phyloP scores from a whole-genome alignment of 2,329 filamentous ascomycete genomes.

The Ascosphaera acerosa region DNA sequence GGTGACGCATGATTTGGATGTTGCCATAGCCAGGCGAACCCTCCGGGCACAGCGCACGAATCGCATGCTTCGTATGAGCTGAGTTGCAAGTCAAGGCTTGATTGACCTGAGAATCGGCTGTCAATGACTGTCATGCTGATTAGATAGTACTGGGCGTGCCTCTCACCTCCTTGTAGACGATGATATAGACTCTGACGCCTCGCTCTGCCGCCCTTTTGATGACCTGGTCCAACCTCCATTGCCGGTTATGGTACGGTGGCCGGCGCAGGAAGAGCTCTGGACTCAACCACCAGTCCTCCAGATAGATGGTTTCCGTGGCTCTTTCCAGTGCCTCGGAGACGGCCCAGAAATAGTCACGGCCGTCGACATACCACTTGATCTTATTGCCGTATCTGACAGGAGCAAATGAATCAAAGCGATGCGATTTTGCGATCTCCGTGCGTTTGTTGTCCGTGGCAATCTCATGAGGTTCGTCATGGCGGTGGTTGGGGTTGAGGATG shows the following conservation, averaged over 20 bases:
- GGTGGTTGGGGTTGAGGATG: slow-evolving; percentile 61
- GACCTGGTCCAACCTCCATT: slow-evolving; percentile 67
- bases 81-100: slow-evolving; percentile 59
- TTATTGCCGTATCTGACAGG: slow-evolving; percentile 65
- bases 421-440: slow-evolving; percentile 44
- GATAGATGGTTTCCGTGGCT: slow-evolving; percentile 84
- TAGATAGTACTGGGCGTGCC: slow-evolving; percentile 78
- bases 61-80: slow-evolving; percentile 67
- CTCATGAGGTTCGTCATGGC: slow-evolving; percentile 86
- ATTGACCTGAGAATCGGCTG: too few species aligned
- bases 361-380: slow-evolving; percentile 94
- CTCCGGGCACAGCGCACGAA: slow-evolving; percentile 54
- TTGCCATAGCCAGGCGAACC: slow-evolving; percentile 66
- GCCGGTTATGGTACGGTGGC: slow-evolving; percentile 55
- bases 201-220: slow-evolving; percentile 74
- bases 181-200: slow-evolving; percentile 82
- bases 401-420: slow-evolving; percentile 79
- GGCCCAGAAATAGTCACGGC: slow-evolving; percentile 84
- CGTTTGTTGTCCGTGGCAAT: slow-evolving; percentile 61
- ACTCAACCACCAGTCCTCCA: slow-evolving; percentile 85
- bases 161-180: slow-evolving; percentile 89
- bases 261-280: slow-evolving; percentile 67
- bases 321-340: slow-evolving; percentile 75
- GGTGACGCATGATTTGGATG: slow-evolving; percentile 75
- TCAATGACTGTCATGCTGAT: slow-evolving; percentile 59